These are phyloP conservation scores for Globomyces pollinis-pini DNA, from an alignment of 192 early-diverging fungal genomes.

Conservation along the genomic window DNA sequence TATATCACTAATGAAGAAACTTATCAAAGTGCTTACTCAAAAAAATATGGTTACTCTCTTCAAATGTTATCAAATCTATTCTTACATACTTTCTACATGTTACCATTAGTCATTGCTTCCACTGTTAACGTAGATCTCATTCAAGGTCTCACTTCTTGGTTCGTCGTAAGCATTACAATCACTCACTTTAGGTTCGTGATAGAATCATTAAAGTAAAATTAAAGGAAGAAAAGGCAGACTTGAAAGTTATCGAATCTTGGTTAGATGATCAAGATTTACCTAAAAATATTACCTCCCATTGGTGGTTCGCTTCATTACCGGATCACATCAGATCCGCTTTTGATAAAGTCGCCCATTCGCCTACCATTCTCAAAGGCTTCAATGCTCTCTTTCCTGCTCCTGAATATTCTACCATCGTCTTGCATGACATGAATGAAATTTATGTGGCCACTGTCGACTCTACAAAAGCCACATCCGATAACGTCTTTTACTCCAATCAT, in stretches of 20 bases:
- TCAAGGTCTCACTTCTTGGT: neutral
- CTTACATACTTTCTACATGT: neutral
- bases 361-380: neutral
- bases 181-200: neutral
- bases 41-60: neutral
- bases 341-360: neutral
- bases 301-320: neutral
- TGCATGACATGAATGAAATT: neutral
- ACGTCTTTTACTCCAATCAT: constrained; percentile 2
- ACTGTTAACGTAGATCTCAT: neutral
- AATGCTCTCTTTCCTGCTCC: neutral
- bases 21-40: neutral
- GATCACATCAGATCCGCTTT: neutral
- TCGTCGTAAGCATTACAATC: too few relatives aligned
- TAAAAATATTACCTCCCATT: neutral
- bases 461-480: neutral
- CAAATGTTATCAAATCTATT: too few relatives aligned
- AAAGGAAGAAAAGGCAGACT: neutral
- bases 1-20: neutral
- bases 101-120: neutral
- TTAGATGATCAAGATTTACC: neutral
- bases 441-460: neutral
- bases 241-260: neutral
- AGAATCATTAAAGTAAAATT: neutral
- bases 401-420: neutral